Percentiles rank a stretch among this genome's conserved stretches.
Evolutionary conservation across 1,284 basidiomycete species (phyloP).

Genomic region (Melanopsichium pennsylvanicum): DNA sequence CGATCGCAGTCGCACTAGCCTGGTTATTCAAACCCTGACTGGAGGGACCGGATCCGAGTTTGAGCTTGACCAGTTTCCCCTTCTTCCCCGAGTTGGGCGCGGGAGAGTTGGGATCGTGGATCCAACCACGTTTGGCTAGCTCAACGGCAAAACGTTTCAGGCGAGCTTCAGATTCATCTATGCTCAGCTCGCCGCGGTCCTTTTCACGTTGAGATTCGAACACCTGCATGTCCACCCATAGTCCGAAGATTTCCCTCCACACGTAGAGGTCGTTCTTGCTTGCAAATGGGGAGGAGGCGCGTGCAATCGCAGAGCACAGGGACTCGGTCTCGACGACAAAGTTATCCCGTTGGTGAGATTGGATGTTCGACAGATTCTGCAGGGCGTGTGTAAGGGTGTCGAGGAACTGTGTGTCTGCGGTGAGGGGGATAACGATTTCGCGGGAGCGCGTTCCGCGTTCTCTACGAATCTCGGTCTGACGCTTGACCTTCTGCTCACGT

Average conservation of each 20-base stretch:
- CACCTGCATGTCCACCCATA: slow-evolving; percentile 86
- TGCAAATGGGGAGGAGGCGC: slow-evolving; percentile 59
- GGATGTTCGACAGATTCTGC: slow-evolving; percentile 74
- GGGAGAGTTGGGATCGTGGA: slow-evolving; percentile 34
- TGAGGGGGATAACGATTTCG: slow-evolving; percentile 77
- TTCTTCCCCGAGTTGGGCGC: slow-evolving; percentile 19
- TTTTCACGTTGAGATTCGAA: slow-evolving; percentile 83
- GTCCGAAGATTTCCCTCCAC: slow-evolving; percentile 88
- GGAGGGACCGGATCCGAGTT: slow-evolving; percentile 33
- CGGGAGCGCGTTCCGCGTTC: slow-evolving; percentile 35
- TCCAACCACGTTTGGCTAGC: slow-evolving; percentile 70
- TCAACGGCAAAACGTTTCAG: slow-evolving; percentile 77
- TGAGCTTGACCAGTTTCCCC: slow-evolving; percentile 50
- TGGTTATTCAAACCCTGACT: slow-evolving; percentile 49
- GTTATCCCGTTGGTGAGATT: slow-evolving; percentile 72
- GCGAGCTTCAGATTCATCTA: slow-evolving; percentile 77
- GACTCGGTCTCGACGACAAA: slow-evolving; percentile 74
- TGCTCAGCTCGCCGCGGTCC: slow-evolving; percentile 77
- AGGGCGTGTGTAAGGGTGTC: slow-evolving; percentile 78
- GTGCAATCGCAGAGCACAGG: slow-evolving; percentile 72
- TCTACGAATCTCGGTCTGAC: slow-evolving; percentile 36
- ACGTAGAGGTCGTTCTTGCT: slow-evolving; percentile 79
- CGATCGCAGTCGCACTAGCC: slow-evolving; percentile 68
- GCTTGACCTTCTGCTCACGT: slow-evolving; percentile 32
- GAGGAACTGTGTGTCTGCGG: slow-evolving; percentile 83